phyloP scores from a whole-genome alignment of 192 early-diverging fungal genomes.

The Coemansia sp. region DNA sequence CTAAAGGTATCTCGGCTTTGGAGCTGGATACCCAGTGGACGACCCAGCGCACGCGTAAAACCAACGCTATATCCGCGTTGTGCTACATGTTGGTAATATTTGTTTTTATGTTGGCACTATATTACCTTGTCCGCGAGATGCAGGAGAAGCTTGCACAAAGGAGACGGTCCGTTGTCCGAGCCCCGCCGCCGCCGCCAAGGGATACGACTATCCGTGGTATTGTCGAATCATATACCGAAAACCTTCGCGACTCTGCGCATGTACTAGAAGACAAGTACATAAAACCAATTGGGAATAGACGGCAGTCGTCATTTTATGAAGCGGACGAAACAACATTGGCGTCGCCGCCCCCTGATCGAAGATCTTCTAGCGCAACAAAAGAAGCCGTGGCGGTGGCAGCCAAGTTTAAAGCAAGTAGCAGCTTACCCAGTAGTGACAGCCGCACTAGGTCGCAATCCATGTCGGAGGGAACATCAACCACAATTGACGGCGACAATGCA shows the following conservation, averaged over 20 bases:
- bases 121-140: constrained; percentile 22
- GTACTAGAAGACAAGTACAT: constrained; percentile 14
- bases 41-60: constrained; percentile 10
- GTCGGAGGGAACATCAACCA: constrained; percentile 30
- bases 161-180: neutral
- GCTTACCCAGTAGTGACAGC: neutral
- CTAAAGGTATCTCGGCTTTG: constrained; percentile 14
- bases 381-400: neutral
- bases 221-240: constrained; percentile 31
- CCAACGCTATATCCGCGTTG: constrained; percentile 19
- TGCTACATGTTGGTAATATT: constrained; percentile 26
- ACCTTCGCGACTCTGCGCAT: constrained; percentile 21
- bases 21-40: constrained; percentile 48
- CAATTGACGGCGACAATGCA: constrained; percentile 19
- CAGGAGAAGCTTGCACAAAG: constrained; percentile 6
- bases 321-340: neutral
- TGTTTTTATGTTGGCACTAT: constrained; percentile 25
- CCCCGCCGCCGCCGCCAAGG: neutral
- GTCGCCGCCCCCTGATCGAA: neutral
- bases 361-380: neutral
- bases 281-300: constrained; percentile 1
- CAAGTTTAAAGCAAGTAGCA: neutral
- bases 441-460: constrained; percentile 6
- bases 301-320: neutral
- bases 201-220: constrained; percentile 9